Evolutionary conservation across 768 basidiomycete species (phyloP), one percentile per base, ranked within the genome.

Genomic region (Phlebiopsis gigantea): DNA sequence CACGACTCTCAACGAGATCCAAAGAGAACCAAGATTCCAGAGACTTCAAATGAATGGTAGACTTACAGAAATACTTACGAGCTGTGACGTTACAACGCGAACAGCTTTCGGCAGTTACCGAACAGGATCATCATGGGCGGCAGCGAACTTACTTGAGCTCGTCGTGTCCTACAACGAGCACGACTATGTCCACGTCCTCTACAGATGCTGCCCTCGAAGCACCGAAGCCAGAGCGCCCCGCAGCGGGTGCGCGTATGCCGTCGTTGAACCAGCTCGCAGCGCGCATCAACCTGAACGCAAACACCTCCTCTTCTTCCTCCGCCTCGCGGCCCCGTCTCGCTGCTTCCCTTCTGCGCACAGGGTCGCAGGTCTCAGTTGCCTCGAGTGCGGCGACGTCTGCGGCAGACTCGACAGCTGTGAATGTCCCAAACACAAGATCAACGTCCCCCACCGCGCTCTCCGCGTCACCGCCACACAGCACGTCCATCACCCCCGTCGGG

Each of bases 241-340:
- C 62, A 5, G 21, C 71, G 5, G 62, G 63, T 25, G 39, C 65
- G 25, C 81, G 88, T 22, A 74, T 84, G 17, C 88, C 88, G 0
- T 90, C 90, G 6, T 78, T 92, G 14, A 87, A 89, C 72, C 87
- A 90, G 69, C 83, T 92, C 54, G 90, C 87, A 2, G 89, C 89
- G 5, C 83, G 88, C 48, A 88, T 90, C 68, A 81, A 77, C 63
- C 72, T 78, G 50, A 81, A 73, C 46, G 61, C 65, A 19, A 51
- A 41, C 17, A 57, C 69, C n/a, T 64, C 73, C 14, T 57, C 64
- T 19, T 59, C 65, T 30, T 57, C 62, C 28, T 75, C 77, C 8
- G 71, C 78, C 29, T 65, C 63, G 46, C 82, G 89, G 39, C 88
- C 89, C 1, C 84, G 90, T 57, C 79, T 92, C 17, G 82, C 84